These are phyloP conservation scores for Globisporangium mamillatum DNA, from an alignment of 352 stramenopile genomes.

Conservation along the genomic window DNA sequence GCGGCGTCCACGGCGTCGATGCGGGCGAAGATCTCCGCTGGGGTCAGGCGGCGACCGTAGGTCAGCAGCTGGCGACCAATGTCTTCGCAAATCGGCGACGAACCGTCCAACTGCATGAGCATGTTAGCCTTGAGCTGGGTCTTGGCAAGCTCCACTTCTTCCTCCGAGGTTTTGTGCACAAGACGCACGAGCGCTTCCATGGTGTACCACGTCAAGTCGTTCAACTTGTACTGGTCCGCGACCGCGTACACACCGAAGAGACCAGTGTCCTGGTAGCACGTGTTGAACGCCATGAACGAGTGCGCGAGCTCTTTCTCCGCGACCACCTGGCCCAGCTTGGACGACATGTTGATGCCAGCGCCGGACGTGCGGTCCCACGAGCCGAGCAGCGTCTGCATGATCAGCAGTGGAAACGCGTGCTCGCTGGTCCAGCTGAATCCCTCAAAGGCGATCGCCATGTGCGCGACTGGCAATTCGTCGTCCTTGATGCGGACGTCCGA, in stretches of 20 bases:
- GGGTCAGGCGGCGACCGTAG: constrained; percentile 95
- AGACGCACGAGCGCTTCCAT: constrained; percentile 95
- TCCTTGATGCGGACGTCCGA: constrained; percentile 93
- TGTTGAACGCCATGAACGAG: constrained; percentile 99
- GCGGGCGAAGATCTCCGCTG: constrained; percentile 98
- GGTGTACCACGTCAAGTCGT: constrained; percentile 93
- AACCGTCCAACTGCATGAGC: constrained; percentile 99
- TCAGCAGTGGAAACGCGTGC: constrained; percentile 98
- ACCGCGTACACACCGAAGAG: constrained; percentile 99
- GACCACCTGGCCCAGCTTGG: constrained; percentile 95
- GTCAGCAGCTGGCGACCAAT: constrained; percentile 99
- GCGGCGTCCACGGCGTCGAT: constrained; percentile 98
- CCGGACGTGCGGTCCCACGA: constrained; percentile 92
- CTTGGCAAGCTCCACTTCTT: constrained; percentile 98
- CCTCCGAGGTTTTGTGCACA: constrained; percentile 95
- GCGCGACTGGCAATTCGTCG: constrained; percentile 84
- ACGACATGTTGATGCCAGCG: constrained; percentile 94
- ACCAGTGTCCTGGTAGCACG: constrained; percentile 99
- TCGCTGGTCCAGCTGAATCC: constrained; percentile 97
- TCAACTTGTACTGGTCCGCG: constrained; percentile 93
- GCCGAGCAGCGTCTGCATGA: constrained; percentile 95
- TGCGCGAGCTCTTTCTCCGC: constrained; percentile 96
- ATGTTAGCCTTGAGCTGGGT: constrained; percentile 99
- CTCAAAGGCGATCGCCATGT: constrained; percentile 98
- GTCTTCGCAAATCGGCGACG: constrained; percentile 98